Base-by-base conservation (phyloP, 148 eudicot species). In the Camellia granthamiana region DNA sequence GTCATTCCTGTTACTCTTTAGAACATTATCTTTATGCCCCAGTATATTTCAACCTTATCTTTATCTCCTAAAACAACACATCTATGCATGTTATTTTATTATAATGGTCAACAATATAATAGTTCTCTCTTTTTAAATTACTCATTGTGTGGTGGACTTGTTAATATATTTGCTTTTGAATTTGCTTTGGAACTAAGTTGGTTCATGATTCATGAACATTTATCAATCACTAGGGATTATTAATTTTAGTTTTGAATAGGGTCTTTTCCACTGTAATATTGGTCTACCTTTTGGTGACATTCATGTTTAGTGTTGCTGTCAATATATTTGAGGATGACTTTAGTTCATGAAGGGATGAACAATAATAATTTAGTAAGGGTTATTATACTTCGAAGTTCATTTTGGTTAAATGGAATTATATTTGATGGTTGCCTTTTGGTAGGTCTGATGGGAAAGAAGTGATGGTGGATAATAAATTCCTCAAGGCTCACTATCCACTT, bases 371-470 rank as follows among this genome's bases (percentile, higher is more conserved):
- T 18, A 38, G 41, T 16, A 15, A 47, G 7, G 80, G 12, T 52
- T 42, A 68, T 23, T 67, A 63, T 78, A n/a, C 42, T 58, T 77
- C 11, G 30, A 56, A 7, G n/a, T 44, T 55, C 41, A 30, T n/a
- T 66, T 77, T 77, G 51, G 41, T 69, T 65, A 41, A 66, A 41
- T 9, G 30, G 59, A 38, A 21, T 60, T 69, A 30, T 70, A 52
- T 41, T 81, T 43, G 10, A n/a, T 81, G 49, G 21, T 54, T 77
- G 44, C 19, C 72, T 56, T 65, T 73, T 67, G 88, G 18, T 85
- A 96, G 99, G 90, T 85, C 95, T 64, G 97, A 96, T 87, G 99
- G 99, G 44, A 89, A 80, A 78, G 94, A 92, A 84, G 92, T 92
- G 81, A 81, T 84, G 82, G 97, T 96, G 68, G 95, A 92, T 67